These are phyloP conservation scores for Haplosporangium gracile DNA, from an alignment of 192 early-diverging fungal genomes.

Conservation along the genomic window DNA sequence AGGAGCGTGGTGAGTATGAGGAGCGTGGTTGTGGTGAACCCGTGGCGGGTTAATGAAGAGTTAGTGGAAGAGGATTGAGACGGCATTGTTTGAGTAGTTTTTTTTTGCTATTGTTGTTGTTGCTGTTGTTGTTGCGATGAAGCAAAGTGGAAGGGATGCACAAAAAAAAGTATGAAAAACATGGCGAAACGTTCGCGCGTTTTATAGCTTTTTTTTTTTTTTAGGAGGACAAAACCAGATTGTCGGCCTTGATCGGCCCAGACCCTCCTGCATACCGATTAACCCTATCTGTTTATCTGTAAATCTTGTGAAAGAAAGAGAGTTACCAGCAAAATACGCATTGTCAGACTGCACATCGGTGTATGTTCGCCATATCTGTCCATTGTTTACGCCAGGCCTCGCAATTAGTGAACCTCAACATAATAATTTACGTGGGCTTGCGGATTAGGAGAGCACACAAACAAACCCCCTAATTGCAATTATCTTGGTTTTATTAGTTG, in stretches of 20 bases:
- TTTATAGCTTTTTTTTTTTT: background rate
- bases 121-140: background rate
- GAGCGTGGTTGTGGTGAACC: slow-evolving; percentile 4
- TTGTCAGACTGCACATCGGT: background rate
- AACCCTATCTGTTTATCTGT: background rate
- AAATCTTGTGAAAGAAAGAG: background rate
- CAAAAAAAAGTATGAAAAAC: background rate
- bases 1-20: slow-evolving; percentile 1
- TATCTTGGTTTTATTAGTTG: background rate
- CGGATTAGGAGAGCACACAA: too few relatives aligned
- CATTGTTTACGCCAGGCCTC: background rate
- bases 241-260: background rate
- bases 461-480: background rate
- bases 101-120: background rate
- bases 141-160: background rate
- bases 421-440: too few relatives aligned
- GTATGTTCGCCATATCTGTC: background rate
- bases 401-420: background rate
- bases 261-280: background rate
- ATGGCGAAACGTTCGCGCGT: background rate
- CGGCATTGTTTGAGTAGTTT: background rate
- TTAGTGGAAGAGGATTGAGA: background rate
- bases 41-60: background rate
- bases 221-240: background rate
- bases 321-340: background rate